Evolutionary conservation across 2,329 filamentous ascomycete genomes (phyloP).

Genomic region (Sporothrix inflata): DNA sequence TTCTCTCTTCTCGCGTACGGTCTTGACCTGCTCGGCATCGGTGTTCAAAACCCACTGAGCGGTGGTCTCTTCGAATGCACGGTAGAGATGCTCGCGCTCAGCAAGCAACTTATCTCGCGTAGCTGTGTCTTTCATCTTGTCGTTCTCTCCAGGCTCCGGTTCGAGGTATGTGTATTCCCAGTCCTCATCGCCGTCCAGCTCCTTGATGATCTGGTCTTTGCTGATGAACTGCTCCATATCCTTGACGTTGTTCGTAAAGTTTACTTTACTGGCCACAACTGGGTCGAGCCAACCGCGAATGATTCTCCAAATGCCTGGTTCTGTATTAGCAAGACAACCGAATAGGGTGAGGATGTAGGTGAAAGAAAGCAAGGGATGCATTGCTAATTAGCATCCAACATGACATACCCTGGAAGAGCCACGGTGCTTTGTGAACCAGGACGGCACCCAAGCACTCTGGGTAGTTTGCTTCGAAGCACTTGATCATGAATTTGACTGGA

Average conservation of each 20-base stretch:
- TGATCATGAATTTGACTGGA: constrained; percentile 98
- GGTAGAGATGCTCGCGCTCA: constrained; percentile 67
- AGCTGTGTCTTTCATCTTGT: constrained; percentile 66
- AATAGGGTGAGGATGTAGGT: not conserved
- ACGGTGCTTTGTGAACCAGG: constrained; percentile 92
- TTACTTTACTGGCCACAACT: constrained; percentile 89
- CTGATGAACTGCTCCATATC: constrained; percentile 81
- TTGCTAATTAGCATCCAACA: not conserved
- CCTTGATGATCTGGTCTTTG: constrained; percentile 71
- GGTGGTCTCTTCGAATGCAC: constrained; percentile 74
- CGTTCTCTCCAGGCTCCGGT: constrained; percentile 75
- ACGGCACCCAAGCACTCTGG: constrained; percentile 89
- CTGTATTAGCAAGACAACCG: constrained; percentile 20
- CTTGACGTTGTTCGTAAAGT: constrained; percentile 82
- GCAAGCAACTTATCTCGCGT: constrained; percentile 66
- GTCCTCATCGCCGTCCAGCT: constrained; percentile 83
- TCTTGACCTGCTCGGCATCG: constrained; percentile 50
- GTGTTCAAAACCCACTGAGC: constrained; percentile 70
- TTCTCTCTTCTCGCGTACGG: constrained; percentile 61
- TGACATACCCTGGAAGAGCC: constrained; percentile 83
- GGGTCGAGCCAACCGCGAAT: constrained; percentile 96
- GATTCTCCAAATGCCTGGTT: constrained; percentile 85
- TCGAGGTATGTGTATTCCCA: constrained; percentile 85
- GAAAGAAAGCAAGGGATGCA: not conserved
- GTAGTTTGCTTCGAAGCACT: constrained; percentile 98